phyloP scores from a whole-genome alignment of 495 filamentous ascomycete species.

The Usnea hakonensis region DNA sequence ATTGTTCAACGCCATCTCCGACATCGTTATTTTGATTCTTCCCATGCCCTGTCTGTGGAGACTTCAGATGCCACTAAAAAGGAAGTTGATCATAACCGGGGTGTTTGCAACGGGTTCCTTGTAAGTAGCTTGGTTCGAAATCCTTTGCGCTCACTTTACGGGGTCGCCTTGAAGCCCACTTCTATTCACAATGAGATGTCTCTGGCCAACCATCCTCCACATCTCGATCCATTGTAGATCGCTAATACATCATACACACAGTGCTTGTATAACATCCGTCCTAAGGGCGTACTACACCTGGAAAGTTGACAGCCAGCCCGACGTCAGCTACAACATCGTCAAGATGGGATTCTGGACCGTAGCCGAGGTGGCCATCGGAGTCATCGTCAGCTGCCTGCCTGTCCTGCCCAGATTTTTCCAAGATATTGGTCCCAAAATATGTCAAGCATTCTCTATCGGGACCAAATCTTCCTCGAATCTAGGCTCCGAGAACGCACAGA shows the following conservation, averaged over 20 bases:
- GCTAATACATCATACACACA: not conserved
- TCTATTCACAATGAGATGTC: not conserved
- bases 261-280: slow-evolving; percentile 19
- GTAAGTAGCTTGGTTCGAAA: not conserved
- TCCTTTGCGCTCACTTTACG: not conserved
- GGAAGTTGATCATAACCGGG: not conserved
- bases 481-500: not conserved
- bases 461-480: not conserved
- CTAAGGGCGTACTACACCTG: slow-evolving; percentile 17
- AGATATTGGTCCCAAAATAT: slow-evolving; percentile 5
- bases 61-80: slow-evolving; percentile 14
- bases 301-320: not conserved
- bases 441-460: not conserved
- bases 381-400: slow-evolving; percentile 19
- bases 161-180: not conserved
- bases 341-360: slow-evolving; percentile 14
- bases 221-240: not conserved
- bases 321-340: slow-evolving; percentile 17
- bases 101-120: slow-evolving; percentile 19
- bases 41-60: slow-evolving; percentile 19
- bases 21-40: slow-evolving; percentile 20
- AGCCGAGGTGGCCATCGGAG: slow-evolving; percentile 12
- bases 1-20: slow-evolving; percentile 18
- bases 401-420: slow-evolving; percentile 19
- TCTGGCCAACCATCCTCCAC: not conserved